Conservation (phyloP, 441 rosid species). For the Bocquillonia castaneifolia region DNA sequence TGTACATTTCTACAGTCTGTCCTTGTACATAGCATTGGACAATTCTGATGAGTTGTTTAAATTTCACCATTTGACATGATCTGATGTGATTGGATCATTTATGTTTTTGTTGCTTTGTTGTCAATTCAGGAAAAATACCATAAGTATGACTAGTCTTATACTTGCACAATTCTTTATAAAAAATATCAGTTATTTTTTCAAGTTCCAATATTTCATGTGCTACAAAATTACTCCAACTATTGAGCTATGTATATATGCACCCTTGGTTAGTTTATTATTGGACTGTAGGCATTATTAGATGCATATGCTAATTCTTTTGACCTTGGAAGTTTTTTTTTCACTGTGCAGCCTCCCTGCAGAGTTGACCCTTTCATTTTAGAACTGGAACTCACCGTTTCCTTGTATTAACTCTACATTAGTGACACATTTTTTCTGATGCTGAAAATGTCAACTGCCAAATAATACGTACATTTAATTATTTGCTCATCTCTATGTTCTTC, state of each 20-base stretch:
- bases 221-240: not conserved
- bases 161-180: not conserved
- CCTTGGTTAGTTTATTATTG: too few relatives aligned
- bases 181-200: not conserved
- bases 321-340: not conserved
- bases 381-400: too few relatives aligned
- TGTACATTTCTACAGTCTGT: not conserved
- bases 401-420: not conserved
- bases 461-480: not conserved
- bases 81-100: conserved; percentile 9
- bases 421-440: too few relatives aligned
- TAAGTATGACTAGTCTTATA: too few relatives aligned
- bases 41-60: not conserved
- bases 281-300: not conserved
- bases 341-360: too few relatives aligned
- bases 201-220: not conserved
- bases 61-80: conserved; percentile 3
- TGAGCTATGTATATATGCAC: not conserved
- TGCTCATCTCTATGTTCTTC: not conserved
- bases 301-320: not conserved
- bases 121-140: not conserved
- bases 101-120: not conserved
- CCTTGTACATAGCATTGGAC: not conserved
- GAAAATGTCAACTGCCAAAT: too few relatives aligned
- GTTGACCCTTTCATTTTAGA: too few relatives aligned